Evolutionary conservation across 1,284 basidiomycete species (phyloP).

Genomic region (Dichomitus squalens): DNA sequence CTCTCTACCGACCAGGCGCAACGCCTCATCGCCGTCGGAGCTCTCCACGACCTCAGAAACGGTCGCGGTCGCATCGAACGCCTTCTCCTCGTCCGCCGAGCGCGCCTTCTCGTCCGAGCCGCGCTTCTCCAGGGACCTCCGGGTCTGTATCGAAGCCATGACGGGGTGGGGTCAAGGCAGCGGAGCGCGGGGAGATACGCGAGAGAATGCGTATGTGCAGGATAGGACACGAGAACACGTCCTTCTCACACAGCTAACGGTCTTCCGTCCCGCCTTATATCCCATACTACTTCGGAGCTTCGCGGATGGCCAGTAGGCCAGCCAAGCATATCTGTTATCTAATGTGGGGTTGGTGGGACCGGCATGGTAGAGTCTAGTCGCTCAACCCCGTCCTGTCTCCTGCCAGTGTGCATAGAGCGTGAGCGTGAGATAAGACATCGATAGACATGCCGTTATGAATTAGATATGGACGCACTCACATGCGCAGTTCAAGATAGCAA

Average conservation of each 20-base stretch:
- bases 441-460: conserved; percentile 13
- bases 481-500: conserved; percentile 15
- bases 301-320: background rate
- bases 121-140: conserved; percentile 12
- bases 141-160: conserved; percentile 15
- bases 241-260: conserved; percentile 6
- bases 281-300: background rate
- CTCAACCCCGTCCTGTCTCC: background rate
- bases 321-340: conserved; percentile 8
- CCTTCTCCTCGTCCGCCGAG: conserved; percentile 25
- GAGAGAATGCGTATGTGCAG: background rate
- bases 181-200: background rate
- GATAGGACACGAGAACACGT: conserved; percentile 2
- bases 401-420: background rate
- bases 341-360: background rate
- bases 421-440: conserved; percentile 15
- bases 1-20: conserved; percentile 57
- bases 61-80: conserved; percentile 13
- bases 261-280: conserved; percentile 9
- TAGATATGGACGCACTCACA: too few relatives aligned
- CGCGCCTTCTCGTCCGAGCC: conserved; percentile 15
- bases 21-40: conserved; percentile 56
- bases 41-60: conserved; percentile 37
- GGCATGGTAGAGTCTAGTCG: background rate
- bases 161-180: background rate